Conservation (phyloP, 1,139 yeast genomes). For the Scheffersomyces cryptocercus region DNA sequence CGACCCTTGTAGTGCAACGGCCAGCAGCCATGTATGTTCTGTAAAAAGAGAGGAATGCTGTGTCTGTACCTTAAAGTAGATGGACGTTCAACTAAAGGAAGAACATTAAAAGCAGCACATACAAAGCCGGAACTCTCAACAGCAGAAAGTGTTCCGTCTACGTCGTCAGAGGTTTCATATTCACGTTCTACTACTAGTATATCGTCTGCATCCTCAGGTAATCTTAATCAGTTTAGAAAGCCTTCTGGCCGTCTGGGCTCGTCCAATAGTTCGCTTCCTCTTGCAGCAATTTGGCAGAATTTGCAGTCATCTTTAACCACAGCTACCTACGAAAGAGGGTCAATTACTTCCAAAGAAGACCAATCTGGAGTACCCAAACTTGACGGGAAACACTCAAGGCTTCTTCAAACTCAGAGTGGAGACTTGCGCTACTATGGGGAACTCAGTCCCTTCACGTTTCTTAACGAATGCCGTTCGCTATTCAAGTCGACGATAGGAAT, state of each 20-base stretch:
- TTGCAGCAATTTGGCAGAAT: neutral
- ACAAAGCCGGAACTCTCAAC: neutral
- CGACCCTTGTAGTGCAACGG: neutral
- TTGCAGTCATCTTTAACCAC: neutral
- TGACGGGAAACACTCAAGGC: conserved; percentile 17
- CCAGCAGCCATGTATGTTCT: neutral
- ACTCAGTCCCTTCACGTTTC: conserved; percentile 25
- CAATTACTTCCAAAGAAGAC: conserved; percentile 3
- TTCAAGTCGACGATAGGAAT: conserved; percentile 16
- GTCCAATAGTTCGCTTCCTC: neutral
- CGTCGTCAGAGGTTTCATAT: neutral
- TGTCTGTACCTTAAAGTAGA: neutral
- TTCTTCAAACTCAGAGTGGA: conserved; percentile 21
- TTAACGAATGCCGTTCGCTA: conserved; percentile 25
- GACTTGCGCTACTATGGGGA: conserved; percentile 28
- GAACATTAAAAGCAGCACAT: neutral
- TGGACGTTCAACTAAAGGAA: neutral
- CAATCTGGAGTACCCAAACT: conserved; percentile 13
- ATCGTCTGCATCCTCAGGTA: neutral
- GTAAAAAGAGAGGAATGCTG: neutral
- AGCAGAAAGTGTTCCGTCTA: neutral
- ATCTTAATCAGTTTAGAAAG: neutral
- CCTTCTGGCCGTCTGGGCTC: conserved; percentile 3
- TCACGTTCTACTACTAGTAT: neutral
- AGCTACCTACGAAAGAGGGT: neutral